Evolutionary conservation across 805 yeast species (phyloP).

Genomic region (Candida insectalens): DNA sequence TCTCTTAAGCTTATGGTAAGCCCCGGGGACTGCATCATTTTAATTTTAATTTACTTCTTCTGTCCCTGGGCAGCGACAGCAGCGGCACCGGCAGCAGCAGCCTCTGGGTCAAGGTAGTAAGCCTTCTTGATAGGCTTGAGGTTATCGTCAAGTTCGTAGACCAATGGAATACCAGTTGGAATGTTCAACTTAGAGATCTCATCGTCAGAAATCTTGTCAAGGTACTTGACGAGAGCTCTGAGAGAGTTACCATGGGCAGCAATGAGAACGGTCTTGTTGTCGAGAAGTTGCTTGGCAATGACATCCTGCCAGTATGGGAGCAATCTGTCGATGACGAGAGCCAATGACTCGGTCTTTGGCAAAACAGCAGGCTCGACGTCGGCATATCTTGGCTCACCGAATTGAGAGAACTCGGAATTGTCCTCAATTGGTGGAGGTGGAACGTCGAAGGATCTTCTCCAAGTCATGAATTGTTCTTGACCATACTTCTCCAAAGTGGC

Average conservation of each 20-base stretch:
- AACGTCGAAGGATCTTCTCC: conserved; percentile 95
- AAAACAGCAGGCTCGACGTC: conserved; percentile 77
- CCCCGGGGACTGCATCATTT: too few relatives aligned
- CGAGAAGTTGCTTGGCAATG: conserved; percentile 74
- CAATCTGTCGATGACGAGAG: conserved; percentile 90
- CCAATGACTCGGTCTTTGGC: conserved; percentile 92
- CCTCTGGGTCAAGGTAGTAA: conserved; percentile 98
- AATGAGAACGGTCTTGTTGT: conserved; percentile 81
- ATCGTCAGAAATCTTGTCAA: conserved; percentile 85
- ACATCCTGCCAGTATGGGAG: conserved; percentile 96
- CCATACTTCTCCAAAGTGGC: conserved; percentile 83
- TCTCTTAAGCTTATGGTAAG: too few relatives aligned
- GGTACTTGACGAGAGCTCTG: conserved; percentile 92
- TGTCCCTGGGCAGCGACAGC: conserved; percentile 97
- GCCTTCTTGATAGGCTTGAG: conserved; percentile 88
- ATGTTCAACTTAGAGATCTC: conserved; percentile 92
- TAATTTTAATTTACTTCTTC: conserved; percentile 31
- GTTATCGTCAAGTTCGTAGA: conserved; percentile 82
- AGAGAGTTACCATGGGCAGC: conserved; percentile 99
- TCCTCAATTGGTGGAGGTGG: conserved; percentile 89
- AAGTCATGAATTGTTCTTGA: conserved; percentile 84
- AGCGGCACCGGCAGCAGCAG: conserved; percentile 99
- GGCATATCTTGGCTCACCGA: conserved; percentile 74
- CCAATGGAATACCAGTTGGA: conserved; percentile 98
- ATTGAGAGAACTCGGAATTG: conserved; percentile 74